Base-by-base conservation (phyloP, 2,329 filamentous ascomycete genomes). In the Colletotrichum tanaceti region DNA sequence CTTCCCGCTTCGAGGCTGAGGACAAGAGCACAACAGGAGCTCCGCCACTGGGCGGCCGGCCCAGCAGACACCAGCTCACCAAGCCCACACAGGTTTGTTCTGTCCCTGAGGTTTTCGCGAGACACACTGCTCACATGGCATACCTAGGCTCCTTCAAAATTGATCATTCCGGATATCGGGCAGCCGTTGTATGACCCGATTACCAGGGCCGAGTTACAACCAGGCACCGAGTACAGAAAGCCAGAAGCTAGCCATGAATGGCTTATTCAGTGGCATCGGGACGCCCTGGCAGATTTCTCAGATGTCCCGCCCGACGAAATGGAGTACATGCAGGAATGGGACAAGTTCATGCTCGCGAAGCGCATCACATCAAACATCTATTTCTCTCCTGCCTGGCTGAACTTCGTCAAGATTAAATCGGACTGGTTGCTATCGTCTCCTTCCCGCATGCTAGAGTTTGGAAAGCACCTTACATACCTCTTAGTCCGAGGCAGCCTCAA, bases 261-360 rank as follows among this genome's bases (percentile, higher is more conserved):
- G 87, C 79, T 88, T 9, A 80, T 87, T 38, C 86, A 88, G 70
- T 89, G 88, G 75, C 87, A 89, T 68, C 82, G 85, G 9, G 85
- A 89, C 65, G 84, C 83, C 61, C 83, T 89, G 62, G 80, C 82
- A 35, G 87, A 89, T 70, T 89, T 87, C 72, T 84, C 82, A 10
- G 87, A 89, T 71, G 81, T 89, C 32, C 83, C 83, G 14, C 74
- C 79, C 3, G 78, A 81, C 18, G 87, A 89, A 73, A 87, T 86
- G 74, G 86, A 88, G 70, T 89, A 86, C 66, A 86, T 89, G 63
- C 81, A 82, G 72, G 84, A 86, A 70, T 89, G 87, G 87, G 86
- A 89, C 68, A 80, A 82, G 1, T 88, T 85, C 71, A 83, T 87
- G 54, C 81, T 86, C 10, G 79, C 79, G 52, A 81, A 85, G 71